These are phyloP conservation scores for Drosera capensis DNA, from an alignment of 148 eudicot genomes.

Conservation along the genomic window DNA sequence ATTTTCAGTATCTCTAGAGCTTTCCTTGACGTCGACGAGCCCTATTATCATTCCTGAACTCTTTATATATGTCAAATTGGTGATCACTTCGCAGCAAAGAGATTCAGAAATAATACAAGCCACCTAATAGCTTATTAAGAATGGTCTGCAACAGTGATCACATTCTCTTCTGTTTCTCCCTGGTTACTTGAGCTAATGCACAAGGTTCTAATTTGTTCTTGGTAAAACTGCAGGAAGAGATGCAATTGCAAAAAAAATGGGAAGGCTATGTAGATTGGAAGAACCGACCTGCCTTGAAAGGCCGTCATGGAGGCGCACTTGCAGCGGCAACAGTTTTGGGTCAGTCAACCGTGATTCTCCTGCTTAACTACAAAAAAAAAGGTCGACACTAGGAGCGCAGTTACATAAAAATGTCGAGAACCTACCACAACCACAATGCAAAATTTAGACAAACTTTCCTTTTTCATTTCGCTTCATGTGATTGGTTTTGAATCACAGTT, in stretches of 20 bases:
- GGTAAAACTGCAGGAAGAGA: constrained; percentile 26
- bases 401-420: no score
- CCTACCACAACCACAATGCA: no score
- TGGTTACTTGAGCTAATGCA: background rate
- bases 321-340: constrained; percentile 65
- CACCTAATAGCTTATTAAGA: background rate
- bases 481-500: constrained; percentile 10
- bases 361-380: background rate
- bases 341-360: constrained; percentile 16
- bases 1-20: constrained; percentile 36
- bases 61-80: constrained; percentile 23
- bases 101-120: background rate
- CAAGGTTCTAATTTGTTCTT: background rate
- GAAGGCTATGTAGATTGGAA: constrained; percentile 64
- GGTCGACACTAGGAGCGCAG: no score
- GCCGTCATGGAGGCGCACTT: constrained; percentile 51
- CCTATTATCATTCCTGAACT: constrained; percentile 3
- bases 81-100: constrained; percentile 1
- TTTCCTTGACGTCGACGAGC: constrained; percentile 17
- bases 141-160: background rate
- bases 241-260: constrained; percentile 19
- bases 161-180: background rate
- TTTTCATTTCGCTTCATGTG: background rate
- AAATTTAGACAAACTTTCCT: no score
- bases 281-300: constrained; percentile 41